Evolutionary conservation across 1,284 basidiomycete species (phyloP), one percentile per base, ranked within the genome.

Genomic region (Leccinum griseonigrum): DNA sequence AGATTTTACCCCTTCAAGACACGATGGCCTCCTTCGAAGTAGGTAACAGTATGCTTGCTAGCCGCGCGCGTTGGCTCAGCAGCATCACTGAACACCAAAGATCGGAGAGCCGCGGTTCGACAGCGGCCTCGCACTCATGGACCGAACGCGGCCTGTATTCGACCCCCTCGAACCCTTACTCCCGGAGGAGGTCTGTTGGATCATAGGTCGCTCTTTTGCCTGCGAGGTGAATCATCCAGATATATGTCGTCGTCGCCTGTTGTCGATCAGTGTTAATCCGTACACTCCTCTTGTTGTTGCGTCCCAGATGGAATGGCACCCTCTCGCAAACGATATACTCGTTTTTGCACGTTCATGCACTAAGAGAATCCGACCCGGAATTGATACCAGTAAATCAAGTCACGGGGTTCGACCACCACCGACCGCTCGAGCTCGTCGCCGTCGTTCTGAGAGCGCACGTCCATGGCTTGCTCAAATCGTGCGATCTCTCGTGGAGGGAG

Each of bases 101-200:
- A 94, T 97, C 62, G 92, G 94, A 60, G 94, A 97, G 74, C 89
- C 92, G 14, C 86, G 92, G 13, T 88, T 97, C 74, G 95, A 98
- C 75, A 93, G 86, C 63, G 94, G 95, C 5, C 79, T 92, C 64
- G 79, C 84, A 2, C 72, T 79, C 28, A 79, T 81, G 63, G 79
- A 78, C 46, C 78, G 81, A 32, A 70, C 73, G 13, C 70, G 74
- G 26, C 78, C 77, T 0, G 72, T 76, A 3, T 97, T 95, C 69
- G 80, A 95, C 67, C 86, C 92, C 0, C 73, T 85, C 34, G 72
- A 79, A 1, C 81, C 83, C 0, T 77, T 96, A 40, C 75, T 88
- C 0, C 86, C 90, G 0, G 80, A 88, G 62, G 93, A 97, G 71
- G 72, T 96, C 11, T 91, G 92, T 68, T 95, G 92, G 88, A 87